These are phyloP conservation scores for Microcos paniculata DNA, from an alignment of 345 rosid genomes.

Conservation along the genomic window DNA sequence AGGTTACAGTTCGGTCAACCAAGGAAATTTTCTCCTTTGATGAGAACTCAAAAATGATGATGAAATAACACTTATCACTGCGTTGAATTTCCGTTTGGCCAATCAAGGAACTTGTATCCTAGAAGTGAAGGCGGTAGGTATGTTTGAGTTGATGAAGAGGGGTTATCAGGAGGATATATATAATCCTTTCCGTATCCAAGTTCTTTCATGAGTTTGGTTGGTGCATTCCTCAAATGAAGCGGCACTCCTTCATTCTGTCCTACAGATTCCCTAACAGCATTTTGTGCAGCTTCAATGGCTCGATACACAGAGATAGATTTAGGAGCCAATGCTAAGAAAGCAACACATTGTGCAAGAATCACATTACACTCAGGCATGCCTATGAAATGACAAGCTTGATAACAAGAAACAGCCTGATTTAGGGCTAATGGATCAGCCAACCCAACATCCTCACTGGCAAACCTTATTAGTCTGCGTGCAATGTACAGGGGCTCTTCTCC, in stretches of 20 bases:
- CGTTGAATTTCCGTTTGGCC: conserved; percentile 37
- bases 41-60: background rate
- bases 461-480: conserved; percentile 72
- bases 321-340: conserved; percentile 80
- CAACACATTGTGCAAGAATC: conserved; percentile 72
- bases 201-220: conserved; percentile 80
- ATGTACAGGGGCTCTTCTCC: conserved; percentile 90
- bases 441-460: conserved; percentile 88
- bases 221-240: conserved; percentile 79
- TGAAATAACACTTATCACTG: conserved; percentile 15
- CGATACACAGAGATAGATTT: conserved; percentile 69
- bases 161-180: conserved; percentile 69
- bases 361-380: conserved; percentile 88
- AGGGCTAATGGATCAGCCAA: conserved; percentile 79
- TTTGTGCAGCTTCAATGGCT: conserved; percentile 69
- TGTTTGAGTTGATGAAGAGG: conserved; percentile 49
- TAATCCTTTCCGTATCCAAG: conserved; percentile 79
- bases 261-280: conserved; percentile 61
- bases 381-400: conserved; percentile 86
- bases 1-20: background rate
- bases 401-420: conserved; percentile 79
- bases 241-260: conserved; percentile 91
- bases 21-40: background rate
- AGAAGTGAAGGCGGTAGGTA: conserved; percentile 65
- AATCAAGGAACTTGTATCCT: conserved; percentile 70